Evolutionary conservation across 2,329 filamentous ascomycete genomes (phyloP).

Genomic region (Penicillium nordicum): DNA sequence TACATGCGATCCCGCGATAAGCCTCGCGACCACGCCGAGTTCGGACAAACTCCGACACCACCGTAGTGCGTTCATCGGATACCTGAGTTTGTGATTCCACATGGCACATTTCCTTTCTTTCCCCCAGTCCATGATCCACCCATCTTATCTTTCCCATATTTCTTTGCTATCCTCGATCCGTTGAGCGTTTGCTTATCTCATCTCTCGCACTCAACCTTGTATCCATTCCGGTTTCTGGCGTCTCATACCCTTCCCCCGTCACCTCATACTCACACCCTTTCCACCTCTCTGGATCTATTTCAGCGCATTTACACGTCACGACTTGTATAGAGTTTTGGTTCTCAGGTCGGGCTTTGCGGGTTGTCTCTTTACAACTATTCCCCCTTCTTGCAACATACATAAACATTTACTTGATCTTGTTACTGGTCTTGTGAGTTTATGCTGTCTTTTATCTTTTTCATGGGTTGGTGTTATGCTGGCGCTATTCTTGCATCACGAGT

Average conservation of each 20-base stretch:
- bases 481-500: conserved; percentile 13
- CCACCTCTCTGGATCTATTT: conserved; percentile 10
- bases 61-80: conserved; percentile 20
- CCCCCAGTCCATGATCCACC: not conserved
- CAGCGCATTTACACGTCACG: conserved; percentile 21
- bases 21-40: conserved; percentile 21
- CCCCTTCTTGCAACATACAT: conserved; percentile 18
- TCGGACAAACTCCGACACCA: conserved; percentile 36
- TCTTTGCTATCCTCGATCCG: not conserved
- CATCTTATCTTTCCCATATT: not conserved
- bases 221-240: conserved; percentile 10
- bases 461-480: conserved; percentile 17
- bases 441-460: conserved; percentile 12
- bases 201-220: conserved; percentile 1
- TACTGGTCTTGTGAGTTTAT: not conserved
- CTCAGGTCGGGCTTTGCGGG: conserved; percentile 15
- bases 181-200: conserved; percentile 7
- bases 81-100: not conserved
- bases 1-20: conserved; percentile 34
- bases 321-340: conserved; percentile 25
- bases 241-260: conserved; percentile 18
- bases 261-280: not conserved
- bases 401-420: conserved; percentile 14
- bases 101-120: not conserved
- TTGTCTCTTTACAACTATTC: conserved; percentile 17